phyloP scores from a whole-genome alignment of 805 yeast species.

The Lachancea meyersii region DNA sequence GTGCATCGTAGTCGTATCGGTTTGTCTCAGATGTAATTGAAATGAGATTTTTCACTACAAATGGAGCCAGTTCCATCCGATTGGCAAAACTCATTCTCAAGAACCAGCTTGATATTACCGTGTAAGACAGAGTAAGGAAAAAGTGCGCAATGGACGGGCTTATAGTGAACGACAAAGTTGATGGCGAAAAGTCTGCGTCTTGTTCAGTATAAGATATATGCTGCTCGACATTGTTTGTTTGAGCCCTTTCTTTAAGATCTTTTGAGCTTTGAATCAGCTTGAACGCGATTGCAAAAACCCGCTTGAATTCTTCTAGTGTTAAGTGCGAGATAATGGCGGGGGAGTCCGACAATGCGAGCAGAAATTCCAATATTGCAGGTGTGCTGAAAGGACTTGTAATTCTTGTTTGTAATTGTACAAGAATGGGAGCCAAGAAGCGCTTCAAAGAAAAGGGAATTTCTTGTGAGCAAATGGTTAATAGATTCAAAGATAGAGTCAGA shows the following conservation, averaged over 20 bases:
- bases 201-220: conserved; percentile 36
- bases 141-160: conserved; percentile 54
- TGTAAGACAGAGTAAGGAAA: conserved; percentile 55
- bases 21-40: conserved; percentile 36
- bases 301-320: conserved; percentile 67
- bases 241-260: conserved; percentile 35
- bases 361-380: conserved; percentile 69
- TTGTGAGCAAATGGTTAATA: conserved; percentile 70
- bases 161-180: conserved; percentile 42
- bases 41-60: conserved; percentile 49
- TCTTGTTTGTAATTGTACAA: conserved; percentile 68
- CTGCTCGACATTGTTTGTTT: conserved; percentile 4
- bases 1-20: conserved; percentile 40
- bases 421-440: conserved; percentile 58
- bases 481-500: conserved; percentile 71
- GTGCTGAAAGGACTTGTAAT: conserved; percentile 64
- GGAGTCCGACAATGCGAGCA: conserved; percentile 57
- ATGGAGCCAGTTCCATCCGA: conserved; percentile 55
- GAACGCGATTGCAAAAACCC: conserved; percentile 80
- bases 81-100: conserved; percentile 54
- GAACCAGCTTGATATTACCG: conserved; percentile 67
- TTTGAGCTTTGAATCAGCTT: conserved; percentile 67
- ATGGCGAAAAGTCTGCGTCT: conserved; percentile 47
- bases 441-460: conserved; percentile 71
- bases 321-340: conserved; percentile 66